phyloP scores from a whole-genome alignment of 345 rosid species.

The Dovyalis caffra region DNA sequence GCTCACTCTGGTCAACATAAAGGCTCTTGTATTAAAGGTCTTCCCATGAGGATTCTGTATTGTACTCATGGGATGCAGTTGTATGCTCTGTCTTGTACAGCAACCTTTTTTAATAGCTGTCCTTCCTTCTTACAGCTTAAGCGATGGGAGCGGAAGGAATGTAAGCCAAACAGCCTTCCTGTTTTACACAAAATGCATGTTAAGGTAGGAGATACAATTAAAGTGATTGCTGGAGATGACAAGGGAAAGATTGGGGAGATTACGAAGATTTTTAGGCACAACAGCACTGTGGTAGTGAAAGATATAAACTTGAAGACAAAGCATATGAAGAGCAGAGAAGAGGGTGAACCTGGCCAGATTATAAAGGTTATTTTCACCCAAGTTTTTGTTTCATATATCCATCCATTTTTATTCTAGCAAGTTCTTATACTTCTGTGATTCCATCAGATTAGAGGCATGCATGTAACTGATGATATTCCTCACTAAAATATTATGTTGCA shows the following conservation, averaged over 20 bases:
- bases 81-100: neutral
- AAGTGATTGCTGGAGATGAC: conserved; percentile 78
- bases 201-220: conserved; percentile 81
- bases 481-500: neutral
- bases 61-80: neutral
- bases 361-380: conserved; percentile 50
- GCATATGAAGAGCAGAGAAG: conserved; percentile 86
- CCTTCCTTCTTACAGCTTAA: conserved; percentile 51
- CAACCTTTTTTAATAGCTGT: neutral
- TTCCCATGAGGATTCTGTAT: neutral
- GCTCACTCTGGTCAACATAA: neutral
- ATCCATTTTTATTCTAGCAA: neutral
- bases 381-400: neutral
- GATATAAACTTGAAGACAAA: conserved; percentile 92
- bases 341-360: conserved; percentile 85
- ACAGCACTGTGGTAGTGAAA: conserved; percentile 67
- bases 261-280: conserved; percentile 63
- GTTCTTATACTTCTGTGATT: neutral
- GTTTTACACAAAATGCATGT: conserved; percentile 88
- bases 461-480: neutral
- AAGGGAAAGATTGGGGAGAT: conserved; percentile 88
- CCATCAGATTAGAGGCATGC: neutral
- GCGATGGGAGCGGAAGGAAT: conserved; percentile 84
- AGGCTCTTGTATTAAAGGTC: neutral
- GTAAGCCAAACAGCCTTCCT: conserved; percentile 93